Conservation (phyloP, 2,329 filamentous ascomycete genomes). For the Stromatinia cepivora region DNA sequence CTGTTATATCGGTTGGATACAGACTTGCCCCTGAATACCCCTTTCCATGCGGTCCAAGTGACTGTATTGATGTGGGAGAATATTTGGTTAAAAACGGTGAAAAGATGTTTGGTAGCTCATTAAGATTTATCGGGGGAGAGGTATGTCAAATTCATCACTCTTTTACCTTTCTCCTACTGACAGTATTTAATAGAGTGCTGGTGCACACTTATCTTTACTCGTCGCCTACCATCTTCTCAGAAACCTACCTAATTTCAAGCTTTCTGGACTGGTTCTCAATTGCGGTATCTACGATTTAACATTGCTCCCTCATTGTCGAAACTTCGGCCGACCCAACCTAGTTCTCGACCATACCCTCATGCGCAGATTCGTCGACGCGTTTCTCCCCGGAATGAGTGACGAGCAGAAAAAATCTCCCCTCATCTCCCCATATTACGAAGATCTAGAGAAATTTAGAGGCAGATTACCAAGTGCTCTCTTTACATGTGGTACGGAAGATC, state of each 20-base stretch:
- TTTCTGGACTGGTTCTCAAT: conserved; percentile 53
- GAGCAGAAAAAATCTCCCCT: conserved; percentile 47
- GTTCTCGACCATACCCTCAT: conserved; percentile 51
- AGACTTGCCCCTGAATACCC: conserved; percentile 60
- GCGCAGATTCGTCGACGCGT: conserved; percentile 48
- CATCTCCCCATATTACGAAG: conserved; percentile 52
- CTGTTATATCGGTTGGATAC: conserved; percentile 58
- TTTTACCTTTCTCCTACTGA: conserved; percentile 6
- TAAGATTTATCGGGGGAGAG: conserved; percentile 51
- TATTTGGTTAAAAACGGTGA: conserved; percentile 52
- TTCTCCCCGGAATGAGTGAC: conserved; percentile 46
- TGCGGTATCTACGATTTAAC: conserved; percentile 54
- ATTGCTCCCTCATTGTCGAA: conserved; percentile 44
- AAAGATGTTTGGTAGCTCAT: conserved; percentile 44
- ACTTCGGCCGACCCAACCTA: conserved; percentile 26
- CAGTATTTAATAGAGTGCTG: conserved; percentile 46
- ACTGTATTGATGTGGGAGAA: conserved; percentile 57
- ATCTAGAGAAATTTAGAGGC: conserved; percentile 42
- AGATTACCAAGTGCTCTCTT: conserved; percentile 55
- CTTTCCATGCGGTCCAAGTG: conserved; percentile 54
- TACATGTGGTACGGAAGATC: conserved; percentile 55
- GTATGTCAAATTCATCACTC: conserved; percentile 30
- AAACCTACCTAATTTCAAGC: conserved; percentile 43
- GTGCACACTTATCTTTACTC: conserved; percentile 51
- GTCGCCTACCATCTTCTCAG: conserved; percentile 51